Conservation (phyloP, 2,329 filamentous ascomycete genomes). For the Metarhizium brunneum region DNA sequence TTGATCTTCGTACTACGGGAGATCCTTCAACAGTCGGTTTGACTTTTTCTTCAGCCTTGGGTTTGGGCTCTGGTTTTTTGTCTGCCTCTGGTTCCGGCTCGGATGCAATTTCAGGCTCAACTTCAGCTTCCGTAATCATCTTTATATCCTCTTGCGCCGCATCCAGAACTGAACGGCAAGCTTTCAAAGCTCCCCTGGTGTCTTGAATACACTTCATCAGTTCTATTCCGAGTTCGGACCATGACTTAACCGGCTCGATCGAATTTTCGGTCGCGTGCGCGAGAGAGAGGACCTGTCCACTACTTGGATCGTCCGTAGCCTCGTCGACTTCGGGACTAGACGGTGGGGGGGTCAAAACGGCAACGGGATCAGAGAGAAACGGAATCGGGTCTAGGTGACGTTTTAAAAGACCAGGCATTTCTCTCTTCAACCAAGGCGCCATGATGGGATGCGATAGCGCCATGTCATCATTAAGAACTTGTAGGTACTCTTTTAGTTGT, state of each 20-base stretch:
- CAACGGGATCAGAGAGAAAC: conserved; percentile 47
- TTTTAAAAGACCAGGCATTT: conserved; percentile 40
- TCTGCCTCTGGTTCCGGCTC: neutral
- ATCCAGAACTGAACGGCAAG: conserved; percentile 19
- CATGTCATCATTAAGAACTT: conserved; percentile 44
- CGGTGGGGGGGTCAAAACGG: conserved; percentile 23
- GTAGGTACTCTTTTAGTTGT: conserved; percentile 47
- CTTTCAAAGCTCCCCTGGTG: conserved; percentile 16
- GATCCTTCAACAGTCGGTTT: conserved; percentile 3
- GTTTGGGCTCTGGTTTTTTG: neutral
- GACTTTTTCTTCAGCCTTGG: conserved; percentile 1
- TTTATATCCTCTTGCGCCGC: conserved; percentile 10
- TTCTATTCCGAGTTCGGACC: conserved; percentile 24
- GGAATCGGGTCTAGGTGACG: conserved; percentile 52
- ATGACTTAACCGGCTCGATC: conserved; percentile 16
- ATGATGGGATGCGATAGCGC: conserved; percentile 52
- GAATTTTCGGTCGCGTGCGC: neutral
- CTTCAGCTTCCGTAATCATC: conserved; percentile 4
- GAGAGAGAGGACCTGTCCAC: neutral
- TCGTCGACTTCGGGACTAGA: conserved; percentile 7
- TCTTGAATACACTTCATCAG: conserved; percentile 23
- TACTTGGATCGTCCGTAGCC: neutral
- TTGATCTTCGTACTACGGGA: conserved; percentile 5
- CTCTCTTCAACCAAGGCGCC: conserved; percentile 43
- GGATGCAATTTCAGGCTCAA: neutral